Evolutionary conservation across 1,284 basidiomycete species (phyloP), one percentile per base, ranked within the genome.

Genomic region (Cutaneotrichosporon sp.): DNA sequence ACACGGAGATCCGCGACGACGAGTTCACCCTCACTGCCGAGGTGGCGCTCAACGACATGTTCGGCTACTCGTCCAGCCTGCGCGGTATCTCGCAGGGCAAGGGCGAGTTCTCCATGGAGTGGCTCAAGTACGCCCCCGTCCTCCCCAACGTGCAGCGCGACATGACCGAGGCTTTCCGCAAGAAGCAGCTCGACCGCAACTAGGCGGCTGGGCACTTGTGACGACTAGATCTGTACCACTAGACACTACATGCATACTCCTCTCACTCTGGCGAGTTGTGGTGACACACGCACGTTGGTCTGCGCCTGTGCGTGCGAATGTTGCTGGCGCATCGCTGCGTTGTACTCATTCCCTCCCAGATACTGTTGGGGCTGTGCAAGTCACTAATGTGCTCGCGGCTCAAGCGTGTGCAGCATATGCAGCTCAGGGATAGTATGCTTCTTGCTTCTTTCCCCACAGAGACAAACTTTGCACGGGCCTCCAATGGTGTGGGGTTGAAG

Each of bases 21-120:
- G 94, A 99, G 77, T 97, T 98, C 69, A 92, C 90, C 2, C 83
- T 88, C 52, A 81, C 82, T 20, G 91, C 91, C 23, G 94, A 97
- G 71, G 93, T 98, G 14, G 86, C 89, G 9, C 76, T 98, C 73
- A 97, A 94, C 75, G 94, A 98, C 69, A 98, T 99, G 96, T 98
- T 98, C 73, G 94, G 94, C 30, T 98, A 94, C 72, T 92, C 90
- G 23, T 89, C 84, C 67, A 87, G 89, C 65, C 78, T 98, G 48
- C 84, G 96, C 56, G 94, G 94, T 5, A 84, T 85, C 60, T 98
- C 94, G 0, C 94, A 98, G 77, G 91, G 92, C 68, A 97, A 97
- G 79, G 91, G 87, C 77, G 89, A 92, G 76, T 94, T 93, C 70
- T 89, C 87, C 60, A 97, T 97, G 92, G 91, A 94, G 74, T 96